A percentile compares a stretch with the other conserved stretches of the same genome.
Evolutionary conservation across 805 yeast species (phyloP).

Genomic region (Lachancea fermentati): DNA sequence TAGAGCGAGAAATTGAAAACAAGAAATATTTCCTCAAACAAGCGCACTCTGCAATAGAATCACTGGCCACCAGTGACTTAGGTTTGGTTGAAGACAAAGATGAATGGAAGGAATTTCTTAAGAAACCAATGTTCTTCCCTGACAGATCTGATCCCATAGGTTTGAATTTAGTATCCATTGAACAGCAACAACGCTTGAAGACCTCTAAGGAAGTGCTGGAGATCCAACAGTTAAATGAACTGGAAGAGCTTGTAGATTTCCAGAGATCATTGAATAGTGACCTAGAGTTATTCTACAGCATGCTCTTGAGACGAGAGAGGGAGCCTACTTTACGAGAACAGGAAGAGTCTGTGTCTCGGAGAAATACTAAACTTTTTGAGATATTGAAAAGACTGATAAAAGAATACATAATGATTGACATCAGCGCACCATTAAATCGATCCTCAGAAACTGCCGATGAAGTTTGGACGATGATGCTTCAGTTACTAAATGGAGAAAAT

Average conservation of each 20-base stretch:
- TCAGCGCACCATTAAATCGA: conserved; percentile 2
- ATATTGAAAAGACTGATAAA: conserved; percentile 13
- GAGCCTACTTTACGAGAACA: too few relatives aligned
- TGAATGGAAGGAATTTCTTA: conserved; percentile 18
- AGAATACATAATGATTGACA: conserved; percentile 15
- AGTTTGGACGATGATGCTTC: background rate
- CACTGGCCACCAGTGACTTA: conserved; percentile 8
- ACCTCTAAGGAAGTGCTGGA: conserved; percentile 16
- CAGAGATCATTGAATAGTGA: conserved; percentile 20
- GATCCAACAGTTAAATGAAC: conserved; percentile 1
- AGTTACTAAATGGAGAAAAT: conserved; percentile 2
- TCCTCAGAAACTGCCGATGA: background rate
- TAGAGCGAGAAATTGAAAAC: conserved; percentile 24
- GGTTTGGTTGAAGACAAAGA: conserved; percentile 5
- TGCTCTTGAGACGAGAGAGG: conserved; percentile 10
- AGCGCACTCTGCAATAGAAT: conserved; percentile 16
- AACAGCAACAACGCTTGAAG: conserved; percentile 14
- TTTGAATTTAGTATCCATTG: conserved; percentile 17
- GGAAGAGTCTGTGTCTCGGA: background rate
- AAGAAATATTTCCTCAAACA: conserved; percentile 25
- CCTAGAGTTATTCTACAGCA: conserved; percentile 10
- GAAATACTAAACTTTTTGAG: conserved; percentile 10
- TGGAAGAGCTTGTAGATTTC: conserved; percentile 11
- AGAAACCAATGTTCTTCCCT: conserved; percentile 25
- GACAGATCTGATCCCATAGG: conserved; percentile 33